phyloP scores from a whole-genome alignment of 2,329 filamentous ascomycete genomes.

The Aspergillus unguis region DNA sequence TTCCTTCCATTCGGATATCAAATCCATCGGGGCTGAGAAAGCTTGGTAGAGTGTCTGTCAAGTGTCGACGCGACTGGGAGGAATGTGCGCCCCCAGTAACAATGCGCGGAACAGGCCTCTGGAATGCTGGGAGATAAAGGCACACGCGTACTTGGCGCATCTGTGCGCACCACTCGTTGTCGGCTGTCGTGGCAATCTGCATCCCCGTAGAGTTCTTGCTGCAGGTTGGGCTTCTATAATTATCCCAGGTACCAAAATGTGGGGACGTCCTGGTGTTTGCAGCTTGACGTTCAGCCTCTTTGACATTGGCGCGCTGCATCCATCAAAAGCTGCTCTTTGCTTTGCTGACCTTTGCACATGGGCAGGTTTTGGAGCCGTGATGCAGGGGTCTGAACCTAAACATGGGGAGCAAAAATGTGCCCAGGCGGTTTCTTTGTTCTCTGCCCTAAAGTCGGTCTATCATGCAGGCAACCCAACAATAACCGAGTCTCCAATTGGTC shows the following conservation, averaged over 20 bases:
- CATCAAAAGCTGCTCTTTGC: not conserved
- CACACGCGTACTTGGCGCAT: conserved; percentile 6
- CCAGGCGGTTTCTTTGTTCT: conserved; percentile 6
- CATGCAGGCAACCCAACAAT: not conserved
- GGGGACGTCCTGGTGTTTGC: not conserved
- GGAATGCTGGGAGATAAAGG: conserved; percentile 22
- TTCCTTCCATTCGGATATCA: conserved; percentile 9
- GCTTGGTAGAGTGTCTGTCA: conserved; percentile 23
- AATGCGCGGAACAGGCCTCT: conserved; percentile 28
- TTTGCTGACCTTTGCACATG: not conserved
- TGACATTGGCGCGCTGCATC: not conserved
- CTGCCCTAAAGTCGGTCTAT: not conserved
- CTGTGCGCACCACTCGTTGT: not conserved
- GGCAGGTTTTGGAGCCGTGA: not conserved
- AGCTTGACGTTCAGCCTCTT: conserved; percentile 12
- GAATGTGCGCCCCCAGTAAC: conserved; percentile 32
- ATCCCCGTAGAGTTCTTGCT: conserved; percentile 1
- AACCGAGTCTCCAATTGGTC: not conserved
- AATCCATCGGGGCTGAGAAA: conserved; percentile 19
- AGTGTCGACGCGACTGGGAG: conserved; percentile 25
- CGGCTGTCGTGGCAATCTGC: not conserved
- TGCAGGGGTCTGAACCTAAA: conserved; percentile 7
- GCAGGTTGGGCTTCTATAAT: conserved; percentile 9
- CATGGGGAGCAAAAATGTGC: not conserved
- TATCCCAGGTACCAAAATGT: conserved; percentile 8